These are phyloP conservation scores for Setaria italica DNA, from an alignment of 202 grass and related monocot genomes.

Conservation along the genomic window DNA sequence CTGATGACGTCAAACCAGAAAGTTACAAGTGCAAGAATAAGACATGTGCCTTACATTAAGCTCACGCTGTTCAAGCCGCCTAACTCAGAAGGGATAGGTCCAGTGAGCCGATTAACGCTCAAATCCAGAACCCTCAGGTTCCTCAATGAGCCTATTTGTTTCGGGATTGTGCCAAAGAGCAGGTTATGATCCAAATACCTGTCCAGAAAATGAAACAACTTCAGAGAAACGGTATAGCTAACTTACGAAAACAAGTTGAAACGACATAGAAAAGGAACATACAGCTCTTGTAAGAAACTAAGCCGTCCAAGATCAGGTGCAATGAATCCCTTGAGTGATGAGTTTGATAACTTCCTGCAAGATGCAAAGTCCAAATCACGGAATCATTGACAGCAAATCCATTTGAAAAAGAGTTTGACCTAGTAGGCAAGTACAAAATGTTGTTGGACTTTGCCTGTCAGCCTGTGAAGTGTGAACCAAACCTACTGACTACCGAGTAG, in stretches of 20 bases:
- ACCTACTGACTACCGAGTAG: constrained; percentile 16
- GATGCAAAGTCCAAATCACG: constrained; percentile 3
- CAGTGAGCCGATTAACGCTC: constrained; percentile 78
- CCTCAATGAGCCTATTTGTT: constrained; percentile 68
- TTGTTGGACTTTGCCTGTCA: constrained; percentile 11
- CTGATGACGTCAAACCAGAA: constrained; percentile 17
- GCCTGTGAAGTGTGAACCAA: constrained; percentile 26
- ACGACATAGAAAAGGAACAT: constrained; percentile 34
- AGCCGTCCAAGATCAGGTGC: constrained; percentile 66
- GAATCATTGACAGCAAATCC: constrained; percentile 12
- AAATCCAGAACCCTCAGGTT: constrained; percentile 85
- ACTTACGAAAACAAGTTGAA: constrained; percentile 13
- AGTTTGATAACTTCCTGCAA: constrained; percentile 84
- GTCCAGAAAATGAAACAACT: constrained; percentile 30
- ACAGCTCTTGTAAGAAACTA: constrained; percentile 86
- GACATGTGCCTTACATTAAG: constrained; percentile 64
- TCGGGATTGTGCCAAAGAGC: constrained; percentile 81
- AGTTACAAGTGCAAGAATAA: constrained; percentile 12
- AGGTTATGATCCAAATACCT: constrained; percentile 88
- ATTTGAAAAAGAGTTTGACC: constrained; percentile 19
- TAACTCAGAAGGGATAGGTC: constrained; percentile 76
- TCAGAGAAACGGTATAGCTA: constrained; percentile 28
- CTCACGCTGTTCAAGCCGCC: constrained; percentile 60
- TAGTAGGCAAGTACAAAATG: constrained; percentile 19
- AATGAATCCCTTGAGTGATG: constrained; percentile 90